phyloP scores from a whole-genome alignment of 768 basidiomycete species.

The Russula compacta region DNA sequence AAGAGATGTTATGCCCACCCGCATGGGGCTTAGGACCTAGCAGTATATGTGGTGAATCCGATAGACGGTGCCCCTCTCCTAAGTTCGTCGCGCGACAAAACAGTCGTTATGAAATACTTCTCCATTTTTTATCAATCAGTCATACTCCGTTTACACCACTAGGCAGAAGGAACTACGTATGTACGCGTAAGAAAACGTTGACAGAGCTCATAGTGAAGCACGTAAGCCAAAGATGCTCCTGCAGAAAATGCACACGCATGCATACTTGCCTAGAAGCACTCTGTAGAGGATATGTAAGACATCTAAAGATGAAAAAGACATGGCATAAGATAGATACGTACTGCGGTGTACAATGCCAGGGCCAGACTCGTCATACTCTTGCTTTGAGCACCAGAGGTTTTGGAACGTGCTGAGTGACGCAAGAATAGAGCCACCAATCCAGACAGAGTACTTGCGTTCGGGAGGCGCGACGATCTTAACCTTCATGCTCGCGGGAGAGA shows the following conservation, averaged over 20 bases:
- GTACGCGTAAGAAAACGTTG: constrained; percentile 11
- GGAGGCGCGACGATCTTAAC: constrained; percentile 92
- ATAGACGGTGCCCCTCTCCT: too few relatives aligned
- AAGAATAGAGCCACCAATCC: constrained; percentile 83
- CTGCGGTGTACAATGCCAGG: constrained; percentile 76
- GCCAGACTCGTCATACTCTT: constrained; percentile 84
- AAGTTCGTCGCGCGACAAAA: neutral
- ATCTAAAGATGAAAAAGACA: neutral
- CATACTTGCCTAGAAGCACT: constrained; percentile 13
- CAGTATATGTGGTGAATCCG: too few relatives aligned
- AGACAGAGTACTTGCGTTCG: constrained; percentile 92
- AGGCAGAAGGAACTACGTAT: constrained; percentile 8
- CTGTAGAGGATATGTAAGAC: constrained; percentile 5
- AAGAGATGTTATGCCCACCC: too few relatives aligned
- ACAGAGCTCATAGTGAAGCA: constrained; percentile 2
- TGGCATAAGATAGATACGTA: constrained; percentile 27
- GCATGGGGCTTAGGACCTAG: neutral
- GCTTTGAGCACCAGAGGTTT: constrained; percentile 90
- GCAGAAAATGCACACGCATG: neutral
- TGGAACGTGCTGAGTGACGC: constrained; percentile 94
- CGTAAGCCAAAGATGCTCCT: constrained; percentile 14
- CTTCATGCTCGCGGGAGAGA: constrained; percentile 87
- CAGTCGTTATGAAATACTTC: neutral
- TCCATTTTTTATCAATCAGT: neutral
- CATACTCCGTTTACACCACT: constrained; percentile 4